Evolutionary conservation across 495 filamentous ascomycete genomes (phyloP).

Genomic region (Bathelium albidoporum): DNA sequence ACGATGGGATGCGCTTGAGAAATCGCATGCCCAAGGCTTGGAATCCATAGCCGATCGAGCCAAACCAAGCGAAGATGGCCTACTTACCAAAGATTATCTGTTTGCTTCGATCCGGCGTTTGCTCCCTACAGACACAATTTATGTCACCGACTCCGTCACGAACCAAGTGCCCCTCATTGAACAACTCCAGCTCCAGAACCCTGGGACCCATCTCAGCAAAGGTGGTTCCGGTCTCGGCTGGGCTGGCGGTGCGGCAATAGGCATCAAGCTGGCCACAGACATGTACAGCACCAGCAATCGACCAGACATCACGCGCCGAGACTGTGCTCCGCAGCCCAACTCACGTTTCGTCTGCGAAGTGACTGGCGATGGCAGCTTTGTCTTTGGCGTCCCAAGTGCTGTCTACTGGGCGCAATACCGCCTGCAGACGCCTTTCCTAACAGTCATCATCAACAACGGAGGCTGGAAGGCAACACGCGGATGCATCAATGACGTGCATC

Average conservation of each 20-base stretch:
- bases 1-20: constrained; percentile 10
- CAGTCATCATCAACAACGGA: constrained; percentile 35
- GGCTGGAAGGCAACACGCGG: constrained; percentile 73
- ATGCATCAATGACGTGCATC: constrained; percentile 8
- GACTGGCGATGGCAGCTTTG: constrained; percentile 30
- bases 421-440: constrained; percentile 31
- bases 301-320: constrained; percentile 5
- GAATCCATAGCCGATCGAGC: constrained; percentile 16
- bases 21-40: constrained; percentile 9
- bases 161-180: constrained; percentile 22
- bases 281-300: constrained; percentile 16
- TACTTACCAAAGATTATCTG: constrained; percentile 16
- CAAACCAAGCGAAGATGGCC: constrained; percentile 7
- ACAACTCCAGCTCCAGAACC: constrained; percentile 26
- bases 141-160: constrained; percentile 32
- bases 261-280: constrained; percentile 10
- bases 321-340: constrained; percentile 5
- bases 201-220: constrained; percentile 31
- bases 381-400: constrained; percentile 30
- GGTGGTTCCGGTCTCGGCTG: constrained; percentile 33
- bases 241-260: constrained; percentile 37
- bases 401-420: constrained; percentile 30
- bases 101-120: constrained; percentile 6
- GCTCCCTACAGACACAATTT: constrained; percentile 36
- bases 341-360: constrained; percentile 20